Conservation (phyloP, 1,284 basidiomycete genomes). For the Cerioporus squamosus region DNA sequence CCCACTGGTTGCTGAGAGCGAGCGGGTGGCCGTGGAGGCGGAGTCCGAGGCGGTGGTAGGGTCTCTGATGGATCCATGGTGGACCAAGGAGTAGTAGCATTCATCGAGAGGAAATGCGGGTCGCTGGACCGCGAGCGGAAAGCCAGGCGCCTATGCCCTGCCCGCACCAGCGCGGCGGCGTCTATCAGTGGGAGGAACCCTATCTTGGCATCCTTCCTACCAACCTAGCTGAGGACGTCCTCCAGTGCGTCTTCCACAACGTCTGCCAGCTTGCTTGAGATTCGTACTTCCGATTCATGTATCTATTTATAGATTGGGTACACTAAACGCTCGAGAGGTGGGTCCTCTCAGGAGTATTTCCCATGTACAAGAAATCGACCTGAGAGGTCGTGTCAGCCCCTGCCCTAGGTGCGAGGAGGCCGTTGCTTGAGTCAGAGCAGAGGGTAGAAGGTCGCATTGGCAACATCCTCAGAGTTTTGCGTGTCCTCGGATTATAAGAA, state of each 20-base stretch:
- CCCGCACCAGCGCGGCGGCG: too few species aligned
- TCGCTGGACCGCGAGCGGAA: too few species aligned
- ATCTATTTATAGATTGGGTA: background rate
- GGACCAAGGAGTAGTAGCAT: background rate
- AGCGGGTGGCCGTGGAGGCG: background rate
- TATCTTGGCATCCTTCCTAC: too few species aligned
- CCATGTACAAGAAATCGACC: background rate
- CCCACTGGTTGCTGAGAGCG: background rate
- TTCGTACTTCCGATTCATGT: background rate
- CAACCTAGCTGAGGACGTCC: too few species aligned
- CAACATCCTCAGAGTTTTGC: too few species aligned
- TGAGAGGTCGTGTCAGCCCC: background rate
- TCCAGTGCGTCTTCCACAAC: background rate
- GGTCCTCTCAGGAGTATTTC: background rate
- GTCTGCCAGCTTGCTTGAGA: background rate
- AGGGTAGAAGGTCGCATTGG: too few species aligned
- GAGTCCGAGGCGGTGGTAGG: background rate
- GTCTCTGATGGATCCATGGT: background rate
- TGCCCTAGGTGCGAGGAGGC: background rate
- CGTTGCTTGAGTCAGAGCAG: too few species aligned
- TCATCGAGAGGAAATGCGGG: too few species aligned
- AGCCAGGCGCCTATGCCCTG: too few species aligned
- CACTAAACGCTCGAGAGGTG: background rate
- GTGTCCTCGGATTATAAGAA: too few species aligned
- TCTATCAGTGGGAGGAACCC: too few species aligned